Evolutionary conservation across 768 basidiomycete genomes (phyloP).

Genomic region (Boletus reticuloceps): DNA sequence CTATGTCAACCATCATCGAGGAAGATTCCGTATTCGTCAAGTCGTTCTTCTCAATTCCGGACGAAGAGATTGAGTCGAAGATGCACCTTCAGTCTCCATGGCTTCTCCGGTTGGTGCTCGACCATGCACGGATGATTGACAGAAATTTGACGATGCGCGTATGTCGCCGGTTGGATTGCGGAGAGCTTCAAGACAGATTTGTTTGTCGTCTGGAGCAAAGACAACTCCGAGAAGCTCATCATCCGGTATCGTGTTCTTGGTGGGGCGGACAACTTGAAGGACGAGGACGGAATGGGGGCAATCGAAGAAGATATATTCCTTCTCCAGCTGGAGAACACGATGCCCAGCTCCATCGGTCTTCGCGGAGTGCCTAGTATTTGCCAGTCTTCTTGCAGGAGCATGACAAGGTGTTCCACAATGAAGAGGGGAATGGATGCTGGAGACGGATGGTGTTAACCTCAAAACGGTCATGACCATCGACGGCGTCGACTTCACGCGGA

Average conservation of each 20-base stretch:
- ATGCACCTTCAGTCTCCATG: slow-evolving; percentile 92
- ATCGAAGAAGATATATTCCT: slow-evolving; percentile 96
- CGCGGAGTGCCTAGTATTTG: slow-evolving; percentile 91
- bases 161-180: slow-evolving; percentile 92
- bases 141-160: slow-evolving; percentile 93
- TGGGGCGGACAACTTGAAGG: slow-evolving; percentile 79
- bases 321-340: slow-evolving; percentile 92
- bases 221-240: slow-evolving; percentile 95
- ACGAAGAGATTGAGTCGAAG: slow-evolving; percentile 93
- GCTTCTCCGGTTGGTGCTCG: slow-evolving; percentile 94
- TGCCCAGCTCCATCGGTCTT: slow-evolving; percentile 92
- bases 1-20: slow-evolving; percentile 89
- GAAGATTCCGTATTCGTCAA: slow-evolving; percentile 96
- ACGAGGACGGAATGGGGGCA: slow-evolving; percentile 72
- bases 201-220: slow-evolving; percentile 98
- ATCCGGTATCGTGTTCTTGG: slow-evolving; percentile 93
- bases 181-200: slow-evolving; percentile 94
- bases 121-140: slow-evolving; percentile 97
- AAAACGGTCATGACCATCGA: slow-evolving; percentile 94
- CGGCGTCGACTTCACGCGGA: slow-evolving; percentile 89
- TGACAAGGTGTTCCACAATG: slow-evolving; percentile 65
- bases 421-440: slow-evolving; percentile 92
- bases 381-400: slow-evolving; percentile 93
- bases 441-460: slow-evolving; percentile 95
- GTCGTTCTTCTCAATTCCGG: slow-evolving; percentile 98